These are phyloP conservation scores for Dendrostoma leiphaemia DNA, from an alignment of 2,329 filamentous ascomycete species.

Conservation along the genomic window DNA sequence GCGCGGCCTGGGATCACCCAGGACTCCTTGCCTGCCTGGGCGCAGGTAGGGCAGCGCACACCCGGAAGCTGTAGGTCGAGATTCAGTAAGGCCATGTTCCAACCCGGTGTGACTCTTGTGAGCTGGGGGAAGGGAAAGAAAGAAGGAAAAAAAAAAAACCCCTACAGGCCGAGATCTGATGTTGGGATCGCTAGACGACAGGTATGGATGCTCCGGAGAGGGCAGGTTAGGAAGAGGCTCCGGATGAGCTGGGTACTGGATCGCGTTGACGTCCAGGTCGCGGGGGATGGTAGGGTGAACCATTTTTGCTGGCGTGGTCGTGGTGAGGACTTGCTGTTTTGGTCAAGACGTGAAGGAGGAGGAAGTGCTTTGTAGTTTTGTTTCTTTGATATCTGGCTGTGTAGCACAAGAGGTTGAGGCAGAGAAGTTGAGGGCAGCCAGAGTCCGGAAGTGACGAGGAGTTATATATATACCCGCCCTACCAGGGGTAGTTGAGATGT, in stretches of 20 bases:
- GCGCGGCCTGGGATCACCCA: slow-evolving; percentile 55
- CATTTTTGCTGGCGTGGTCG: slow-evolving; percentile 10
- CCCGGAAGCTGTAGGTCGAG: slow-evolving; percentile 39
- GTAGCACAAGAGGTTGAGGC: slow-evolving; percentile 1
- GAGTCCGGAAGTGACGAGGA: slow-evolving; percentile 2
- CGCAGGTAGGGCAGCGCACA: slow-evolving; percentile 51
- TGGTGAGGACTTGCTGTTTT: too few relatives aligned
- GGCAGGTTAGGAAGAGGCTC: background rate
- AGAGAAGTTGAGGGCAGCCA: slow-evolving; percentile 5
- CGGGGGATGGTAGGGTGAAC: slow-evolving; percentile 16
- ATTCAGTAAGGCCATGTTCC: too few relatives aligned
- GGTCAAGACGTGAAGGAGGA: too few relatives aligned
- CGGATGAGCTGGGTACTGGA: background rate
- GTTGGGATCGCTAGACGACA: slow-evolving; percentile 11
- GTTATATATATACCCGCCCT: slow-evolving; percentile 13
- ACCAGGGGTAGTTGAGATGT: background rate
- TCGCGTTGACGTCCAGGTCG: slow-evolving; percentile 13
- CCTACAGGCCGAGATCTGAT: slow-evolving; percentile 22
- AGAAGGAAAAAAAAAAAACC: background rate
- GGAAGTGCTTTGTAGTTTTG: too few relatives aligned
- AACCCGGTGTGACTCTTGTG: too few relatives aligned
- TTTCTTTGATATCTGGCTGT: background rate
- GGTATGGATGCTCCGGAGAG: slow-evolving; percentile 5
- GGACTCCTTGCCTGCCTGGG: slow-evolving; percentile 46
- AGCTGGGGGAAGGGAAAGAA: too few relatives aligned